A percentile compares a stretch with the other conserved stretches of the same genome.
These are phyloP conservation scores for Diaporthe amygdali DNA, from an alignment of 2,329 filamentous ascomycete genomes.

Conservation along the genomic window DNA sequence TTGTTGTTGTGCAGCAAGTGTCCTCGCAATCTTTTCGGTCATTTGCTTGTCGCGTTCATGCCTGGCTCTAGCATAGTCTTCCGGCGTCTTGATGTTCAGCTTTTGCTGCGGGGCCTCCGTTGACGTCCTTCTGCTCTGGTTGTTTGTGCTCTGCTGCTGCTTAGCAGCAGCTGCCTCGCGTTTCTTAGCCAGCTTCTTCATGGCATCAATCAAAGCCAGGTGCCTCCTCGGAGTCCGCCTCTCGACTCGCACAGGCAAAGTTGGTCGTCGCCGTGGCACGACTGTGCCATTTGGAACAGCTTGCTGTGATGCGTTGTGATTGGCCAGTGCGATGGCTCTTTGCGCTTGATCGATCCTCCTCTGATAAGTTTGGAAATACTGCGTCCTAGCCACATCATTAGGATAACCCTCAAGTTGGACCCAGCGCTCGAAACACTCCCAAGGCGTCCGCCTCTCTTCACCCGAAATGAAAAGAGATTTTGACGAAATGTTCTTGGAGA, in stretches of 20 bases:
- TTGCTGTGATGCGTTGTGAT: conserved; percentile 50
- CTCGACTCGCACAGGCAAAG: conserved; percentile 83
- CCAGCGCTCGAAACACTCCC: conserved; percentile 99
- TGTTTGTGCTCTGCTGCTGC: conserved; percentile 78
- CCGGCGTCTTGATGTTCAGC: conserved; percentile 73
- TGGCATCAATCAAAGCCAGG: conserved; percentile 87
- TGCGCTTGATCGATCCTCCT: conserved; percentile 65
- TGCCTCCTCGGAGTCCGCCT: conserved; percentile 86
- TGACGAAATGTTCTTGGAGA: conserved; percentile 78
- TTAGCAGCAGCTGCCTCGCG: conserved; percentile 85
- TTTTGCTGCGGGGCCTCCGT: conserved; percentile 64
- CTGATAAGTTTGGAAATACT: conserved; percentile 84
- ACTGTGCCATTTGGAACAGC: conserved; percentile 44
- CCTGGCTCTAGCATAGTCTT: conserved; percentile 89
- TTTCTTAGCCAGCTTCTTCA: conserved; percentile 95
- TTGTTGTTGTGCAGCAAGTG: conserved; percentile 58
- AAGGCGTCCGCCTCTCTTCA: conserved; percentile 88
- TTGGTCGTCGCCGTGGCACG: conserved; percentile 69
- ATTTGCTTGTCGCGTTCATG: conserved; percentile 81
- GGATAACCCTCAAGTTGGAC: conserved; percentile 89
- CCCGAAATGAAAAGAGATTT: conserved; percentile 82
- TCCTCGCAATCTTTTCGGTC: conserved; percentile 61
- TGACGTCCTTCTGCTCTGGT: conserved; percentile 82
- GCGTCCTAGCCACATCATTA: conserved; percentile 91
- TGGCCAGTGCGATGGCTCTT: conserved; percentile 57